phyloP scores from a whole-genome alignment of 1,139 yeast genomes.

The Oligophagozyma castellii region DNA sequence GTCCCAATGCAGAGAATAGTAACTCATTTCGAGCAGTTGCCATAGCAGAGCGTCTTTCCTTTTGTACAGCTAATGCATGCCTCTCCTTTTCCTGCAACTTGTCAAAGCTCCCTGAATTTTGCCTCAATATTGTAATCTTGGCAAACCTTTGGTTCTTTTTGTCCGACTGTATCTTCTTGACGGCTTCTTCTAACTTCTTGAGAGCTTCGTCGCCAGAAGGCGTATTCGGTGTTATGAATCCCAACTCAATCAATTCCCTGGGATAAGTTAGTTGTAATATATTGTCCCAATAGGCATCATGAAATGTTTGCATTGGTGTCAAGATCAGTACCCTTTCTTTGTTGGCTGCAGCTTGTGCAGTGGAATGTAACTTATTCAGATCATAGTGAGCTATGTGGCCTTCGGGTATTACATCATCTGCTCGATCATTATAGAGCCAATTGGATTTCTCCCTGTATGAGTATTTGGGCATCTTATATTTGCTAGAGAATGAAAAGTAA shows the following conservation, averaged over 20 bases:
- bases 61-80: conserved; percentile 66
- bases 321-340: conserved; percentile 71
- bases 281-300: conserved; percentile 79
- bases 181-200: conserved; percentile 53
- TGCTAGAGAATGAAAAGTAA: conserved; percentile 23
- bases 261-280: conserved; percentile 65
- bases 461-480: conserved; percentile 29
- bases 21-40: conserved; percentile 88
- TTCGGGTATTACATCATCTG: conserved; percentile 41
- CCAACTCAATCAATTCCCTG: conserved; percentile 70
- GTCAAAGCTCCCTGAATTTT: conserved; percentile 66
- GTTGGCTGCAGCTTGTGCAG: conserved; percentile 55
- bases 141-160: conserved; percentile 49
- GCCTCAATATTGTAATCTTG: conserved; percentile 77
- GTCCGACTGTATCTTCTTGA: conserved; percentile 52
- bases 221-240: conserved; percentile 79
- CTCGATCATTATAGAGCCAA: conserved; percentile 35
- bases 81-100: conserved; percentile 69
- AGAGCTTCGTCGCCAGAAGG: conserved; percentile 70
- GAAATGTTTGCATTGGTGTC: conserved; percentile 81
- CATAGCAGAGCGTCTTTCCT: conserved; percentile 80
- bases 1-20: conserved; percentile 77
- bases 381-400: conserved; percentile 78
- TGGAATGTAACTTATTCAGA: conserved; percentile 59
- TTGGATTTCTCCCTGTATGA: conserved; percentile 34